Evolutionary conservation across 495 filamentous ascomycete genomes (phyloP), one percentile per base, ranked within the genome.

Genomic region (Hyaloscypha hepaticicola): DNA sequence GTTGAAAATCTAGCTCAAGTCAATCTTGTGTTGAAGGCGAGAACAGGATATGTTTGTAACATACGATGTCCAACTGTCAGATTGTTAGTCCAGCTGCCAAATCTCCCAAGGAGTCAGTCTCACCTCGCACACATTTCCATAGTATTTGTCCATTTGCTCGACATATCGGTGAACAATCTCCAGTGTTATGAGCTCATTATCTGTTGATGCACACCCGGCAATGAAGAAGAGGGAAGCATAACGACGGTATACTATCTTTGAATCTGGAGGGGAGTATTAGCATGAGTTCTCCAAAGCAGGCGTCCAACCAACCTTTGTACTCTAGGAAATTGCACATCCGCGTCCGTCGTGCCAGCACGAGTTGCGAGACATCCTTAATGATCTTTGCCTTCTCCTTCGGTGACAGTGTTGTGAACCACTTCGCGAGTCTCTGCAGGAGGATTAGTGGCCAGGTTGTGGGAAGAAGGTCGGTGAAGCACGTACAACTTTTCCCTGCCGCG

Each of bases 81-180:
- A 7, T 34, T n/a, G 58, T 64, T 49, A 64, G 59, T 28, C 16
- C 38, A 19, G 16, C 38, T 19, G 14, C 19, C 19, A 4, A 0
- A 45, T 45, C n/a, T 12, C 11, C 50, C 8, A 6, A 11, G 29
- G n/a, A 21, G 21, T 19, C 38, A 50, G 21, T 48, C 55, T 41
- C 48, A 71, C 56, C 63, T 99, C 96, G 86, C 95, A 99, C 63
- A 99, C 95, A 78, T 99, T 99, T 76, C 95, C 95, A 75, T 99
- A 99, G 82, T 98, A 99, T 76, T 98, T 99, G 83, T 99, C 95
- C 95, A 98, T 99, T 79, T 98, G 95, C 77, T 99, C 95, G 56
- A 98, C 95, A 76, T 97, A 98, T 70, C 95, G 91, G 78, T 99
- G 95, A 55, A 99, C 94, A 74, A 98, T 92, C 76, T 99, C 95